Evolutionary conservation across 2,329 filamentous ascomycete genomes (phyloP), one percentile per base, ranked within the genome.

Genomic region (Exophiala dermatitidis): DNA sequence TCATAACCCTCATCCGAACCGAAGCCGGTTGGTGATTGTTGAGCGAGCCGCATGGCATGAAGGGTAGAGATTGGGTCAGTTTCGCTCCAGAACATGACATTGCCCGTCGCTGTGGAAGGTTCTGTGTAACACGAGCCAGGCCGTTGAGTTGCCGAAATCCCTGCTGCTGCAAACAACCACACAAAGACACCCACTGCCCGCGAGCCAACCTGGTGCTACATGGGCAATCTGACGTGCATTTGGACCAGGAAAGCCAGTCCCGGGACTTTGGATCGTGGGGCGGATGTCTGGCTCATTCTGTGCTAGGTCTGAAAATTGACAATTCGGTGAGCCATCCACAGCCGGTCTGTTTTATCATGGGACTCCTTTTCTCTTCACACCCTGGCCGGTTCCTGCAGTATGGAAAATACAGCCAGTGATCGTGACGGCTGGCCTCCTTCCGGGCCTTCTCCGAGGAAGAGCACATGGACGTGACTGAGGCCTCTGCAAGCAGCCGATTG

Each of bases 401-500:
- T 29, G 33, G 19, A 12, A 12, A 19, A 37, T 28, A 19, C 8
- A 4, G 34, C 31, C 4, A 12, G 7, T 42, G 28, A 32, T 38
- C 37, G 34, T 38, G 36, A 37, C 33, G 37, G 10, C 10, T 42
- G 37, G 10, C 10, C 37, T 37, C 19, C 31, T 1, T 6, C 9
- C 33, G 5, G 28, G 37, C 33, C 36, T 30, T 42, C 28, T 32
- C n/a, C 19, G 33, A 29, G 28, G 19, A 30, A 32, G 36, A 48
- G 29, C 41, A 40, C 41, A 46, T 46, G 32, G 33, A 46, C 28
- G 48, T 33, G 46, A 33, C 42, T 12, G 32, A 33, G 32, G 48
- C 28, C 41, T n/a, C 48, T 51, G 48, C 48, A 51, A 51, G 33
- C 37, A 51, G n/a, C 48, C 48, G 48, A 45, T 6, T 38, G 48